Evolutionary conservation across 1,284 basidiomycete species (phyloP).

Genomic region (Puccinia sorghi): DNA sequence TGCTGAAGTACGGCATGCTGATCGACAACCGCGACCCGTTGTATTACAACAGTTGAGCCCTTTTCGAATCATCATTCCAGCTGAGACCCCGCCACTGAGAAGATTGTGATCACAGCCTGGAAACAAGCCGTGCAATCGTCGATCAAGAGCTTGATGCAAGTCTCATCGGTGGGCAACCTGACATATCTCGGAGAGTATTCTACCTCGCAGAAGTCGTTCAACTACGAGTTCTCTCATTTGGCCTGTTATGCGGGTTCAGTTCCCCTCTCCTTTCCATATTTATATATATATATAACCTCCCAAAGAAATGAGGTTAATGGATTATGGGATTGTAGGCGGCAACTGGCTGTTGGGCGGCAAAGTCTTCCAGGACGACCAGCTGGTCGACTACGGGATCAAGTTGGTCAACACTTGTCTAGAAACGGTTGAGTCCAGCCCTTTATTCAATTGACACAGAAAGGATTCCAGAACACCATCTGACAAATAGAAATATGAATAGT

Average conservation of each 20-base stretch:
- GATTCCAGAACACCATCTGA: background rate
- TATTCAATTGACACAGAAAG: too few species aligned
- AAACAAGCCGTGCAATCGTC: conserved; percentile 44
- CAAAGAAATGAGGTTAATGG: too few species aligned
- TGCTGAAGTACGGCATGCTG: conserved; percentile 46
- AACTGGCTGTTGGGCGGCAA: conserved; percentile 45
- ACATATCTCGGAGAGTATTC: conserved; percentile 37
- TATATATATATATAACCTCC: too few species aligned
- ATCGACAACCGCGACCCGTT: conserved; percentile 31
- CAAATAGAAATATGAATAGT: background rate
- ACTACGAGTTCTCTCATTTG: conserved; percentile 41
- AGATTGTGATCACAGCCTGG: conserved; percentile 9
- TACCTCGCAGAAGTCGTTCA: background rate
- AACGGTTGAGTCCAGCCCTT: conserved; percentile 18
- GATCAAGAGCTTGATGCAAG: conserved; percentile 36
- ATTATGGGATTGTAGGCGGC: conserved; percentile 12
- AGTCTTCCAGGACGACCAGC: conserved; percentile 19
- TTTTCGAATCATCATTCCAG: background rate
- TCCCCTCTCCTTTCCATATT: too few species aligned
- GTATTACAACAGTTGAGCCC: conserved; percentile 20
- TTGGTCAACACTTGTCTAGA: conserved; percentile 33
- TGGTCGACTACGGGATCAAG: conserved; percentile 24
- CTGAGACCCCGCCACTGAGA: background rate
- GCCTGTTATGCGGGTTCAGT: conserved; percentile 43
- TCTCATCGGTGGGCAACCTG: conserved; percentile 17